phyloP scores from a whole-genome alignment of 176 grass and related monocot species.

The Zizania latifolia region DNA sequence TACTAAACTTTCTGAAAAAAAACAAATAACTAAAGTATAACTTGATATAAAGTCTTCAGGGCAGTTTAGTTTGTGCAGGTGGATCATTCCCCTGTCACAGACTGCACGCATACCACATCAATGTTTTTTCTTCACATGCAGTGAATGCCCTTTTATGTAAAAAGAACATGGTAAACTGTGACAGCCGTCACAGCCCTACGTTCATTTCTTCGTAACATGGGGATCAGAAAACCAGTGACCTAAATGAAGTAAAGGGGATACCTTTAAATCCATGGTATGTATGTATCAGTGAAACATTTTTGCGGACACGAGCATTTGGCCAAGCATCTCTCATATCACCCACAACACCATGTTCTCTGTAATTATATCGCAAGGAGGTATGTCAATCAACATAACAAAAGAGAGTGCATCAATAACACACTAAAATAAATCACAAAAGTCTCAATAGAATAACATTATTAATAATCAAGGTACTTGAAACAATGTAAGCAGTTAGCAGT shows the following conservation, averaged over 20 bases:
- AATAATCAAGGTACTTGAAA: not conserved
- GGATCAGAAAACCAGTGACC: not conserved
- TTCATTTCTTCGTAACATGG: not conserved
- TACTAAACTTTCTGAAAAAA: not conserved
- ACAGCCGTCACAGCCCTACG: not conserved
- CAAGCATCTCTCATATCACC: conserved; percentile 99
- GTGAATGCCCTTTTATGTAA: not conserved
- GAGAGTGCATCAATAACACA: not conserved
- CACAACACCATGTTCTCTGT: conserved; percentile 90
- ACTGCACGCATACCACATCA: not conserved
- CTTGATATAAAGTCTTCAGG: not conserved
- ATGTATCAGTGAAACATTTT: conserved; percentile 92
- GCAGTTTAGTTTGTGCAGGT: not conserved
- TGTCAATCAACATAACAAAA: conserved; percentile 8
- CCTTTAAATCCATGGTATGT: conserved; percentile 99
- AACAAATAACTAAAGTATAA: not conserved
- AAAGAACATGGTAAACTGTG: not conserved
- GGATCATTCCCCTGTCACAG: not conserved
- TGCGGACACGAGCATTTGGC: conserved; percentile 87
- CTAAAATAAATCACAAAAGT: conserved; percentile 1
- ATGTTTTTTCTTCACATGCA: not conserved
- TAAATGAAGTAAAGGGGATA: conserved; percentile 16
- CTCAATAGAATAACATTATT: not conserved
- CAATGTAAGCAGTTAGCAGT: not conserved
- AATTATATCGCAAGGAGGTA: conserved; percentile 27